These are phyloP conservation scores for Pleurotus eryngii DNA, from an alignment of 768 basidiomycete species.

Conservation along the genomic window DNA sequence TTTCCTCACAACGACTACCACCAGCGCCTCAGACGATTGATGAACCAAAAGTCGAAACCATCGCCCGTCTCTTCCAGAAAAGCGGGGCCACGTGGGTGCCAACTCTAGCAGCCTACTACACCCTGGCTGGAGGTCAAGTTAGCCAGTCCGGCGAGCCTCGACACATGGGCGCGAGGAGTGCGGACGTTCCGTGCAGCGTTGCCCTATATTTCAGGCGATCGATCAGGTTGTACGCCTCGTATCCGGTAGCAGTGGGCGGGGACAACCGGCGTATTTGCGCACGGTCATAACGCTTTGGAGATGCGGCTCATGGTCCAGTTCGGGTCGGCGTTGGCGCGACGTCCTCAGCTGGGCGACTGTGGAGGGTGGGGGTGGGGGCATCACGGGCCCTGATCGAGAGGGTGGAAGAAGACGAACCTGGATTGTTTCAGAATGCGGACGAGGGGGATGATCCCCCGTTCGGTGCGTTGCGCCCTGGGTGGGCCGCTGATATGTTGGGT, in stretches of 20 bases:
- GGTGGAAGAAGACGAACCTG: conserved; percentile 9
- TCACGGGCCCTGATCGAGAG: conserved; percentile 45
- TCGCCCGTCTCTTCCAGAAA: conserved; percentile 17
- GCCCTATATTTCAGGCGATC: conserved; percentile 32
- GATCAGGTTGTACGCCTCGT: not conserved
- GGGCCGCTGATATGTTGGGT: conserved; percentile 47
- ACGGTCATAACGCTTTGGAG: conserved; percentile 60
- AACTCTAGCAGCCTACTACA: conserved; percentile 51
- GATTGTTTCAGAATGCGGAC: conserved; percentile 13
- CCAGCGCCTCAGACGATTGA: conserved; percentile 3
- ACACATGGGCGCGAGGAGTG: conserved; percentile 34
- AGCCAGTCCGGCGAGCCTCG: conserved; percentile 7
- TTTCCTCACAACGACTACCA: not conserved
- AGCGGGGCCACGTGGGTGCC: conserved; percentile 49
- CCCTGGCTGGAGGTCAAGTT: conserved; percentile 15
- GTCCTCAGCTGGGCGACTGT: conserved; percentile 56
- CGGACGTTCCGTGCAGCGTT: conserved; percentile 45
- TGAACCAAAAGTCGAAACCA: conserved; percentile 20
- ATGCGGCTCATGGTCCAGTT: conserved; percentile 56
- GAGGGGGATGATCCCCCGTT: conserved; percentile 55
- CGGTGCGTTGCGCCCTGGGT: conserved; percentile 50
- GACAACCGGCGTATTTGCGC: conserved; percentile 66
- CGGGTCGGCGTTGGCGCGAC: conserved; percentile 46
- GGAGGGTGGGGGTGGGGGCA: conserved; percentile 58
- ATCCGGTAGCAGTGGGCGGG: conserved; percentile 53